phyloP scores from a whole-genome alignment of 2,329 filamentous ascomycete genomes.

The Fusarium hostae region DNA sequence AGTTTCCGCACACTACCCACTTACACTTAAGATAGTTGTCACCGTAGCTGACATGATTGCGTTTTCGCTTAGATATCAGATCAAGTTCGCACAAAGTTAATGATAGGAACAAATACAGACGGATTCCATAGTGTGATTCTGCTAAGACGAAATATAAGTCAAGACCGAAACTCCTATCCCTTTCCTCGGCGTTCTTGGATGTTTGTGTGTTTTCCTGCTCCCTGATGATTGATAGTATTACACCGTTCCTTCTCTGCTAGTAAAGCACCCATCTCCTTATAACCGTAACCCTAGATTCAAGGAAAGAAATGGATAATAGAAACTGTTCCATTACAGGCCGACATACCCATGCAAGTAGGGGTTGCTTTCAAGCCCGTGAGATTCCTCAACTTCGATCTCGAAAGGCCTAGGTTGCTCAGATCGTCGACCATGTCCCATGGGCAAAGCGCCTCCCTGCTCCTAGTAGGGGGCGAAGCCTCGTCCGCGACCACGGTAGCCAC shows the following conservation, averaged over 20 bases:
- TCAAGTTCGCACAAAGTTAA: neutral
- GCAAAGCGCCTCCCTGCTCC: conserved; percentile 49
- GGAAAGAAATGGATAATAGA: conserved; percentile 15
- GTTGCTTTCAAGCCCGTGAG: conserved; percentile 27
- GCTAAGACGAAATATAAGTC: conserved; percentile 25
- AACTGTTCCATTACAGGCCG: conserved; percentile 8
- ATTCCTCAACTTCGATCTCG: conserved; percentile 43
- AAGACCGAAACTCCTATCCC: conserved; percentile 42
- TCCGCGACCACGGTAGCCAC: conserved; percentile 73
- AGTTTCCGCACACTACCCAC: neutral
- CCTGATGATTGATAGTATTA: conserved; percentile 35
- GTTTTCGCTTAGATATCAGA: neutral
- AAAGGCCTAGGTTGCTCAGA: conserved; percentile 36
- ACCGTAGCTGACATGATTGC: neutral
- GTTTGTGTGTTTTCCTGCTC: conserved; percentile 26
- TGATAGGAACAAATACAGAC: neutral
- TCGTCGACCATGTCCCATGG: conserved; percentile 30
- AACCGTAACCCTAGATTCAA: conserved; percentile 16
- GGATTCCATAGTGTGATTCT: conserved; percentile 13
- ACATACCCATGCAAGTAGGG: conserved; percentile 18
- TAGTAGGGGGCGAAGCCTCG: conserved; percentile 75
- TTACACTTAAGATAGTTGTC: neutral
- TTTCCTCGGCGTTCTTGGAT: conserved; percentile 26
- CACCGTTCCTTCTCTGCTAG: conserved; percentile 24
- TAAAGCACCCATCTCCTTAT: conserved; percentile 39